A percentile compares a stretch with the other conserved stretches of the same genome.
These are phyloP conservation scores for Ogataea neopini DNA, from an alignment of 805 yeast species.

Conservation along the genomic window DNA sequence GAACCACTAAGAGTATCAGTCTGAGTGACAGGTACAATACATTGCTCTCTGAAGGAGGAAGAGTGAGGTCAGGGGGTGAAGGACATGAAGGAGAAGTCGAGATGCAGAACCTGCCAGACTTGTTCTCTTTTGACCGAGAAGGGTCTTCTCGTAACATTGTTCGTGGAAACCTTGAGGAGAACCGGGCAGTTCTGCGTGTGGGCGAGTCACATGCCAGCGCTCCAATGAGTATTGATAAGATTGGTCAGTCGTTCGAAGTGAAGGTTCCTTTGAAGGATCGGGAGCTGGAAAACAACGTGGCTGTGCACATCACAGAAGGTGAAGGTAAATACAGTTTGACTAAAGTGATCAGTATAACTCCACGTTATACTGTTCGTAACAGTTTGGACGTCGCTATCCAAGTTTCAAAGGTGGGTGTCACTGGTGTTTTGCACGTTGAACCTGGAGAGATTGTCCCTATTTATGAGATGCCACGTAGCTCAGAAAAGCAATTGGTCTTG, in stretches of 20 bases:
- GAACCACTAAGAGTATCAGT: slow-evolving; percentile 67
- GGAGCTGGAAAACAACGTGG: slow-evolving; percentile 68
- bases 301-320: slow-evolving; percentile 77
- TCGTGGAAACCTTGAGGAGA: slow-evolving; percentile 44
- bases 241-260: slow-evolving; percentile 74
- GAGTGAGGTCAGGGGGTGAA: slow-evolving; percentile 15
- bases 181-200: slow-evolving; percentile 65
- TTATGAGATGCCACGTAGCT: slow-evolving; percentile 58
- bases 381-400: slow-evolving; percentile 54
- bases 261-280: slow-evolving; percentile 47
- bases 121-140: slow-evolving; percentile 80
- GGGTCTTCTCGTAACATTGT: slow-evolving; percentile 37
- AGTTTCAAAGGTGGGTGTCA: slow-evolving; percentile 68
- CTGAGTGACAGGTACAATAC: slow-evolving; percentile 58
- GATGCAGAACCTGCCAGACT: slow-evolving; percentile 51
- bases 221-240: slow-evolving; percentile 82
- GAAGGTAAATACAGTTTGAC: slow-evolving; percentile 77
- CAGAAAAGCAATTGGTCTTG: slow-evolving; percentile 59
- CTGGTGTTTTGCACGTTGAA: slow-evolving; percentile 46
- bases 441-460: slow-evolving; percentile 55
- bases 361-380: slow-evolving; percentile 78
- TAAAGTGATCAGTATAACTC: slow-evolving; percentile 76
- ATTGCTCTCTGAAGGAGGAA: slow-evolving; percentile 40
- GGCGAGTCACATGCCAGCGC: slow-evolving; percentile 72
- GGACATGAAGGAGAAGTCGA: background rate